Base-by-base conservation (phyloP, 116 monocot species). In the Cymodocea nodosa region DNA sequence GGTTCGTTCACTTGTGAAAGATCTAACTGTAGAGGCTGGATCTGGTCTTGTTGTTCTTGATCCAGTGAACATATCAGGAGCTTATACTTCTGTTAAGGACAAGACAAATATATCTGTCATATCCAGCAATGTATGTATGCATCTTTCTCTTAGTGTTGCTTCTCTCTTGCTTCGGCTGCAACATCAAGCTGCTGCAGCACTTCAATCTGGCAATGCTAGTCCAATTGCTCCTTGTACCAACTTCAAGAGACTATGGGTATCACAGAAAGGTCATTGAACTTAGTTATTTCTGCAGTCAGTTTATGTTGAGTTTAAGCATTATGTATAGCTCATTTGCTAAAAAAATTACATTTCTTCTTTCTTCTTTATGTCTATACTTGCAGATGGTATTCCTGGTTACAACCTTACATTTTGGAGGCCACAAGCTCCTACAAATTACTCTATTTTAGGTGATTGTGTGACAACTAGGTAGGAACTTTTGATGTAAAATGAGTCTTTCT, bases 361-460 rank as follows among this genome's bases (percentile, higher is more conserved):
- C 15, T 69, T 49, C 39, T 51, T 68, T 19, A 52, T 69, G 16
- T 62, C 50, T 35, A 24, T 48, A 64, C 49, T 10, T 81, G 66
- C 85, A 97, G 97, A 79, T 35, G 67, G 74, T 40, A 53, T 68
- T 9, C 64, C 78, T 62, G 85, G 80, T 44, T 79, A 80, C 69
- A 82, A 72, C 65, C 88, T 97, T 11, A 91, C 97, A 24, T 88
- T 97, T 80, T 97, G 97, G 97, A 85, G 97, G 70, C 97, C 97
- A 59, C 97, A 91, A 73, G 84, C 97, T 87, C 88, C 97, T 60
- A 71, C 88, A 35, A 91, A 90, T 66, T 97, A 88, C 82, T 88
- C 70, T 69, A 82, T 97, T 56, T 72, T 97, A 56, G 97, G 97
- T 52, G 97, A 97, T 68, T 97, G 97, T 80, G 88, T 97, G 17